Conservation (phyloP, 2,329 filamentous ascomycete genomes). For the Davidsoniella eucalypti region DNA sequence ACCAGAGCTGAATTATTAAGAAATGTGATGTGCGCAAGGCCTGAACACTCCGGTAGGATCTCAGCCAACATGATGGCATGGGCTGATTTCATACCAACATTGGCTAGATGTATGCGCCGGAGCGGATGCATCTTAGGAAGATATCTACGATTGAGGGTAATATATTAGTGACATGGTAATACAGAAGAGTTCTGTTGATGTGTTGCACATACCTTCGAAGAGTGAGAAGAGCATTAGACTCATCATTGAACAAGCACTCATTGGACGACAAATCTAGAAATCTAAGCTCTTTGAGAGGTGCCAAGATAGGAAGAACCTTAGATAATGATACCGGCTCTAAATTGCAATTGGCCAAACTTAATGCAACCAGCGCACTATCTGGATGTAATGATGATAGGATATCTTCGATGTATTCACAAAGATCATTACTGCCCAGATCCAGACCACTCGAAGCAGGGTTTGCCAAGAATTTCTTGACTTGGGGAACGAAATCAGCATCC, state of each 20-base stretch:
- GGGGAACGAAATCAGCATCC: slow-evolving; percentile 53
- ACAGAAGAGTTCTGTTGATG: not conserved
- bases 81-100: slow-evolving; percentile 69
- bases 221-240: slow-evolving; percentile 56
- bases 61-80: slow-evolving; percentile 86
- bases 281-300: slow-evolving; percentile 53
- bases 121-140: slow-evolving; percentile 62
- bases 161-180: not conserved
- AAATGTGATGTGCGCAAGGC: slow-evolving; percentile 72
- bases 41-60: slow-evolving; percentile 66
- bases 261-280: slow-evolving; percentile 93
- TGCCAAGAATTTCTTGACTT: slow-evolving; percentile 61
- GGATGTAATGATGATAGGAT: slow-evolving; percentile 40
- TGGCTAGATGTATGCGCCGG: slow-evolving; percentile 72
- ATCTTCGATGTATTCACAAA: slow-evolving; percentile 34
- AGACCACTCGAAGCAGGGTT: slow-evolving; percentile 70
- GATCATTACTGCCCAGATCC: slow-evolving; percentile 74
- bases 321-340: slow-evolving; percentile 56
- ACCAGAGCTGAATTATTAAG: slow-evolving; percentile 63
- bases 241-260: slow-evolving; percentile 54
- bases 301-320: slow-evolving; percentile 57
- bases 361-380: slow-evolving; percentile 25
- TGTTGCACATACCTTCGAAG: slow-evolving; percentile 49
- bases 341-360: slow-evolving; percentile 77
- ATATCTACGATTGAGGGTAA: slow-evolving; percentile 30